A percentile compares a stretch with the other conserved stretches of the same genome.
Conservation (phyloP, 2,329 filamentous ascomycete genomes). For the Colletotrichum incanum region DNA sequence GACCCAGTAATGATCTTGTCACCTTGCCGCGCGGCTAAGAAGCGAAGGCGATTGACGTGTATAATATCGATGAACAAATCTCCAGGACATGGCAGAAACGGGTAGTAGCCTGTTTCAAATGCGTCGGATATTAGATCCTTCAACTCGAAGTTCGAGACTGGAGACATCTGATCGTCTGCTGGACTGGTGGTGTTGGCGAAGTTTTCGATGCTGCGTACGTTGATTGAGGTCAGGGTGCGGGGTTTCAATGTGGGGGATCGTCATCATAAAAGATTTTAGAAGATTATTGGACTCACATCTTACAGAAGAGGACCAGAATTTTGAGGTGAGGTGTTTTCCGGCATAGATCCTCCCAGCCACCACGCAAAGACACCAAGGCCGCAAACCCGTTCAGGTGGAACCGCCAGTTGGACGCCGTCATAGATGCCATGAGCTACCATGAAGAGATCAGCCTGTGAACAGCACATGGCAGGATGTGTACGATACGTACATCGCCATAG, state of each 20-base stretch:
- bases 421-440: conserved; percentile 45
- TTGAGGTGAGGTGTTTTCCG: background rate
- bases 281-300: conserved; percentile 4
- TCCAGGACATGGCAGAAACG: conserved; percentile 52
- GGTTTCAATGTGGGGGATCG: background rate
- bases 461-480: background rate
- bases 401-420: conserved; percentile 53
- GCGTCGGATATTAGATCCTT: conserved; percentile 51
- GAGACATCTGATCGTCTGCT: conserved; percentile 50
- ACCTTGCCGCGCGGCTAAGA: conserved; percentile 41
- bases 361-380: conserved; percentile 35
- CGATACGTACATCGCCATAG: conserved; percentile 24
- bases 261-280: no score
- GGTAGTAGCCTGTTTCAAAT: conserved; percentile 43
- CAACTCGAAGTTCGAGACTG: conserved; percentile 36
- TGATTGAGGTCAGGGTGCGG: conserved; percentile 8
- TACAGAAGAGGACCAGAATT: conserved; percentile 8
- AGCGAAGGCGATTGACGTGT: conserved; percentile 55
- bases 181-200: conserved; percentile 57
- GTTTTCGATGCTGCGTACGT: conserved; percentile 48
- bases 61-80: conserved; percentile 53
- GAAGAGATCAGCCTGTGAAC: background rate
- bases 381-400: conserved; percentile 50
- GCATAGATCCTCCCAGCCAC: conserved; percentile 24
- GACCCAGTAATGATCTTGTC: conserved; percentile 28